Evolutionary conservation across 1,284 basidiomycete species (phyloP).

Genomic region (Austroboletus novae-zelandiae): DNA sequence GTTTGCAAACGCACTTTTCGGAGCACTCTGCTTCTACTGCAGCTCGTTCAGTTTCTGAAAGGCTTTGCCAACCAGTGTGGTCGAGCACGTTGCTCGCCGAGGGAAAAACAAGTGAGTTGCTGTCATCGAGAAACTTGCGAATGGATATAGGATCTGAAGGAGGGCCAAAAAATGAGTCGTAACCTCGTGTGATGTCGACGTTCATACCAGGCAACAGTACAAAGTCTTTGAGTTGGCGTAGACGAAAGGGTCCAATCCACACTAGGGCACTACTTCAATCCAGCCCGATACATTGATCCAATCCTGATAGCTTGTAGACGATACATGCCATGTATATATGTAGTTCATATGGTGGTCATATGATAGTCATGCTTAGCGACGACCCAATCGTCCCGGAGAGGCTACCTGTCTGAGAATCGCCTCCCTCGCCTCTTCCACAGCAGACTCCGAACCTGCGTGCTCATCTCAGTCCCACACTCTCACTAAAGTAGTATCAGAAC

Average conservation of each 20-base stretch:
- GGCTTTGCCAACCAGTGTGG: conserved; percentile 24
- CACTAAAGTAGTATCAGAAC: conserved; percentile 26
- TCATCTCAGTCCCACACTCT: conserved; percentile 6
- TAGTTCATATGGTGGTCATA: conserved; percentile 6
- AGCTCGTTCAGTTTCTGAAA: conserved; percentile 28
- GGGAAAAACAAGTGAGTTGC: conserved; percentile 12
- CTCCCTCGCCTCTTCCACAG: conserved; percentile 75
- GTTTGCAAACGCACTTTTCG: conserved; percentile 31
- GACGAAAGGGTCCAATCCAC: too few relatives aligned
- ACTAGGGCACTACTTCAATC: neutral
- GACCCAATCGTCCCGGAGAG: conserved; percentile 45
- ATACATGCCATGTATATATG: conserved; percentile 30
- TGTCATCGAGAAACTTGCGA: conserved; percentile 39
- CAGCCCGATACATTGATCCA: conserved; percentile 8
- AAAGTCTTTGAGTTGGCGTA: too few relatives aligned
- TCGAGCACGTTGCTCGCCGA: conserved; percentile 10
- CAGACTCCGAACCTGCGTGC: conserved; percentile 60
- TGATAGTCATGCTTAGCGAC: conserved; percentile 30
- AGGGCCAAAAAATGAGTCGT: conserved; percentile 48
- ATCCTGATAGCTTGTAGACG: conserved; percentile 29
- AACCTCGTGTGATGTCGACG: conserved; percentile 24
- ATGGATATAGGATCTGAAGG: conserved; percentile 50
- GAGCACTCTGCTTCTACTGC: conserved; percentile 40
- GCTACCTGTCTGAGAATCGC: conserved; percentile 72
- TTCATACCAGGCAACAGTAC: conserved; percentile 12